Conservation (phyloP, 2,329 filamentous ascomycete genomes). For the Bretziella fagacearum region DNA sequence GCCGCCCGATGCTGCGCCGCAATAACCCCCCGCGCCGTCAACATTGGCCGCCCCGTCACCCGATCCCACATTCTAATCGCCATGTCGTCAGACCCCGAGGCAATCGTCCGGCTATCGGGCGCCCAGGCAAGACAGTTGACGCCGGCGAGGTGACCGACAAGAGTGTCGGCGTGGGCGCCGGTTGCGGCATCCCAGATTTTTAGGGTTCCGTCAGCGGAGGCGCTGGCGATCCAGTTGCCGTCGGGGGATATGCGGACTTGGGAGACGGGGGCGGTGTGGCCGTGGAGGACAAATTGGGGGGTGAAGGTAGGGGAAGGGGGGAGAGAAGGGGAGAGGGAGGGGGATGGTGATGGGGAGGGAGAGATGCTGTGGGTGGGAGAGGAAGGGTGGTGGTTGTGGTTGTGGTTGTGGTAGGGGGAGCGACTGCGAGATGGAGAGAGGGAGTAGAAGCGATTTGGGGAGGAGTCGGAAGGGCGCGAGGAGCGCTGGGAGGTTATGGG, state of each 20-base stretch:
- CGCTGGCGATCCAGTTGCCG: conserved; percentile 74
- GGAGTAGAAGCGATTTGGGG: conserved; percentile 23
- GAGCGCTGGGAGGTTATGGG: conserved; percentile 18
- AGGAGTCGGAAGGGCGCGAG: conserved; percentile 22
- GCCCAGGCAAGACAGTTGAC: conserved; percentile 90
- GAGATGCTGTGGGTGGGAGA: conserved; percentile 21
- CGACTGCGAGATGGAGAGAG: conserved; percentile 23
- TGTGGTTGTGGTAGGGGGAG: conserved; percentile 17
- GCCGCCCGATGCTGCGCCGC: conserved; percentile 14
- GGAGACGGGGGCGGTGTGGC: conserved; percentile 64
- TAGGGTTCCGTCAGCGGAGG: conserved; percentile 75
- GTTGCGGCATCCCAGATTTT: conserved; percentile 77
- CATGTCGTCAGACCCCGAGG: conserved; percentile 91
- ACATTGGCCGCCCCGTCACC: conserved; percentile 39
- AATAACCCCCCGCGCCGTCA: conserved; percentile 25
- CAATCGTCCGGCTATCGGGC: conserved; percentile 71
- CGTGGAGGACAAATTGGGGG: conserved; percentile 52
- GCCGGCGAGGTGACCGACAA: conserved; percentile 85
- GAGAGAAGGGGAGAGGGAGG: conserved; percentile 30
- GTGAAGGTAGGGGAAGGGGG: conserved; percentile 53
- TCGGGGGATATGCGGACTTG: conserved; percentile 84
- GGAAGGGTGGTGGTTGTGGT: conserved; percentile 22
- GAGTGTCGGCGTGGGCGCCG: conserved; percentile 66
- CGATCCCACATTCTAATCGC: conserved; percentile 83
- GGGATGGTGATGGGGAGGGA: conserved; percentile 20